Percentiles rank a stretch among this genome's conserved stretches.
These are phyloP conservation scores for Erucastrum elatum DNA, from an alignment of 345 rosid species.

Conservation along the genomic window DNA sequence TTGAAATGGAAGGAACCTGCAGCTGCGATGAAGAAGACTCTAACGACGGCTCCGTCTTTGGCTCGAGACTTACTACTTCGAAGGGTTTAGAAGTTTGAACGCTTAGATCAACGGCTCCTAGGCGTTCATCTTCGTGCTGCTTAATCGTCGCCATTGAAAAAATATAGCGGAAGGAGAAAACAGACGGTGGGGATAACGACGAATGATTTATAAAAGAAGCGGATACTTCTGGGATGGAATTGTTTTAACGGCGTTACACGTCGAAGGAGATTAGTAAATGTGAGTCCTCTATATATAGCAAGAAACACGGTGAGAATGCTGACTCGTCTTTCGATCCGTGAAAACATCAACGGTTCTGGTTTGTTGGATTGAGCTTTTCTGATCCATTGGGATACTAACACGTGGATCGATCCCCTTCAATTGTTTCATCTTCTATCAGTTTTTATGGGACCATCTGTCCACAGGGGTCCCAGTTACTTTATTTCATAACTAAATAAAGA, in stretches of 20 bases:
- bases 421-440: slow-evolving; percentile 10
- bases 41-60: slow-evolving; percentile 49
- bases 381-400: slow-evolving; percentile 12
- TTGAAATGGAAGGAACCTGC: slow-evolving; percentile 39
- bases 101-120: slow-evolving; percentile 37
- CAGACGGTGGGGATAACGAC: slow-evolving; percentile 29
- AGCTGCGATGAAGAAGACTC: slow-evolving; percentile 28
- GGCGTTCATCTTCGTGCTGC: slow-evolving; percentile 38
- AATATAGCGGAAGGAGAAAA: slow-evolving; percentile 2
- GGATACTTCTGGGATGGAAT: slow-evolving; percentile 12
- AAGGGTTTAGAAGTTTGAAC: background rate
- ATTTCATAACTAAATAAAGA: background rate
- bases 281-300: slow-evolving; percentile 10
- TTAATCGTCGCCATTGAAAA: slow-evolving; percentile 40
- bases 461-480: slow-evolving; percentile 24
- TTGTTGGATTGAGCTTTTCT: background rate
- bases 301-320: slow-evolving; percentile 15
- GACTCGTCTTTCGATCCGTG: background rate
- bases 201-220: slow-evolving; percentile 2
- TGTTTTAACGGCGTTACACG: slow-evolving; percentile 40
- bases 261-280: slow-evolving; percentile 14
- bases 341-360: slow-evolving; percentile 35
- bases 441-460: slow-evolving; percentile 31
- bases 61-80: slow-evolving; percentile 8
- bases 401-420: slow-evolving; percentile 24